Evolutionary conservation across 805 yeast species (phyloP).

Genomic region (Wickerhamiella alocasiicola): DNA sequence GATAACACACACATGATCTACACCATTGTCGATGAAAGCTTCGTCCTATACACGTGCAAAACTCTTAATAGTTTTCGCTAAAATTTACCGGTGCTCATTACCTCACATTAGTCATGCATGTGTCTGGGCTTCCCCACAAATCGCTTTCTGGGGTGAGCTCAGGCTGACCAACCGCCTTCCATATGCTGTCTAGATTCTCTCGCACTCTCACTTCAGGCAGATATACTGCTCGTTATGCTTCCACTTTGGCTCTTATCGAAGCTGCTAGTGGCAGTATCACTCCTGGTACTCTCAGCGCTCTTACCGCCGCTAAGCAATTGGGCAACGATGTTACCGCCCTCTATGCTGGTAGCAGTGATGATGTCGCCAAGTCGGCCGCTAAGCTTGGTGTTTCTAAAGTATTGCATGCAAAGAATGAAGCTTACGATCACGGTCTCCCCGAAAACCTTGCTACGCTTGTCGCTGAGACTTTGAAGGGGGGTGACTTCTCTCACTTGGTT

Average conservation of each 20-base stretch:
- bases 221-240: constrained; percentile 31
- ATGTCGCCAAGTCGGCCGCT: constrained; percentile 39
- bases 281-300: constrained; percentile 57
- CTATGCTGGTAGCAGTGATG: constrained; percentile 51
- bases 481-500: constrained; percentile 54
- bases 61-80: no score
- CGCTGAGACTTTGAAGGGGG: constrained; percentile 33
- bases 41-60: no score
- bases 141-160: no score
- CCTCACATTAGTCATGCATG: no score
- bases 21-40: no score
- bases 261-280: constrained; percentile 39
- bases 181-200: constrained; percentile 1
- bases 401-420: constrained; percentile 43
- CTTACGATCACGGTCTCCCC: constrained; percentile 56
- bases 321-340: constrained; percentile 75
- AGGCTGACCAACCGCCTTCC: constrained; percentile 10
- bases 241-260: constrained; percentile 73
- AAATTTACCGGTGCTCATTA: no score
- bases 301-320: constrained; percentile 60
- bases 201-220: constrained; percentile 1
- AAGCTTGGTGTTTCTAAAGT: constrained; percentile 46
- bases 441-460: constrained; percentile 68
- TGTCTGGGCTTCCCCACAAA: constrained; percentile 7
- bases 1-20: no score